Conservation (phyloP, 1,284 basidiomycete genomes). For the Mycosarcoma mackinlayi region DNA sequence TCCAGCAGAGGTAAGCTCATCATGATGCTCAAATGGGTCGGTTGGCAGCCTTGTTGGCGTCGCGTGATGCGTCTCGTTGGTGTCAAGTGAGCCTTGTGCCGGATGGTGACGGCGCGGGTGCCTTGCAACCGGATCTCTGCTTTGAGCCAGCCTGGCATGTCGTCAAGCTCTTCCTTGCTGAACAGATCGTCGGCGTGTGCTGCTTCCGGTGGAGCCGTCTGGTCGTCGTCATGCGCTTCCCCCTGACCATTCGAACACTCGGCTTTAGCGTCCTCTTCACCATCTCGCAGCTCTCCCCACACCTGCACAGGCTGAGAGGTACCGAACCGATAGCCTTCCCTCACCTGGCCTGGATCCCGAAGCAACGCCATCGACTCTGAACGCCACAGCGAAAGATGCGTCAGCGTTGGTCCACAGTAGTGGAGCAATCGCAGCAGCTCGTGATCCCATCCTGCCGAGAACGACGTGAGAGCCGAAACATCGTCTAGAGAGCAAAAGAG, state of each 20-base stretch:
- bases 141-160: conserved; percentile 65
- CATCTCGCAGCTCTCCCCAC: conserved; percentile 41
- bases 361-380: conserved; percentile 61
- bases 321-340: conserved; percentile 45
- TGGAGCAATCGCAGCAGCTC: conserved; percentile 62
- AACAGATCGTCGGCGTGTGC: conserved; percentile 36
- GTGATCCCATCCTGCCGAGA: conserved; percentile 65
- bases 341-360: conserved; percentile 62
- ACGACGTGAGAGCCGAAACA: conserved; percentile 59
- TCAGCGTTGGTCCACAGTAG: conserved; percentile 57
- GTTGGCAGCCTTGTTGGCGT: conserved; percentile 51
- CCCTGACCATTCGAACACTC: too few relatives aligned
- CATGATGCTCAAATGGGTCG: conserved; percentile 57
- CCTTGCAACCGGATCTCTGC: conserved; percentile 51
- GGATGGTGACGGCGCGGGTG: conserved; percentile 48
- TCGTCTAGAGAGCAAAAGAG: conserved; percentile 60
- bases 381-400: conserved; percentile 62
- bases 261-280: conserved; percentile 11
- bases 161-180: conserved; percentile 47
- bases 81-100: conserved; percentile 58
- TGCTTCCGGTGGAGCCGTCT: conserved; percentile 14
- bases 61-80: conserved; percentile 31
- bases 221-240: background rate
- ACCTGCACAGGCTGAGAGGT: conserved; percentile 51
- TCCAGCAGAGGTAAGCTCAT: conserved; percentile 61